Evolutionary conservation across 176 grass and related monocot species (phyloP).

Genomic region (Eremochloa ophiuroides): DNA sequence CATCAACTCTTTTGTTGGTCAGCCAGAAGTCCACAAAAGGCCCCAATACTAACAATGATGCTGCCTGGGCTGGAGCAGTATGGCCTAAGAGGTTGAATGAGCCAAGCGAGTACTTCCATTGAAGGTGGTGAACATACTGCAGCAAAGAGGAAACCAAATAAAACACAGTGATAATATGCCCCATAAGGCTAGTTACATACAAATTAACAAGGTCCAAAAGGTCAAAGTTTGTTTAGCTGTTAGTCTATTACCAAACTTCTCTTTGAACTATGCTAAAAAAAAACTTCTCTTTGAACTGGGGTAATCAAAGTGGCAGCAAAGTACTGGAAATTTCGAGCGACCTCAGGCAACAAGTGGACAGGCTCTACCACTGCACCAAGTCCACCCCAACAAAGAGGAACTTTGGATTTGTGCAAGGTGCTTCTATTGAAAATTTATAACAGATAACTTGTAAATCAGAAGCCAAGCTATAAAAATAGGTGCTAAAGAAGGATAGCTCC

Average conservation of each 20-base stretch:
- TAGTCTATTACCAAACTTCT: not conserved
- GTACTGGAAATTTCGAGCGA: too few species aligned
- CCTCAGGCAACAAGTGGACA: not conserved
- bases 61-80: slow-evolving; percentile 59
- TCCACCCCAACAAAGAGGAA: not conserved
- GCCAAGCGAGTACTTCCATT: slow-evolving; percentile 50
- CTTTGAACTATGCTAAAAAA: too few species aligned
- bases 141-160: slow-evolving; percentile 6
- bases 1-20: slow-evolving; percentile 46
- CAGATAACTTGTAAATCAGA: not conserved
- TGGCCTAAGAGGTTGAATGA: slow-evolving; percentile 58
- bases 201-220: not conserved
- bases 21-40: slow-evolving; percentile 60
- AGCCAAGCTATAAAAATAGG: not conserved
- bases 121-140: slow-evolving; percentile 64
- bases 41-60: slow-evolving; percentile 49
- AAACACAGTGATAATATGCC: not conserved
- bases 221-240: not conserved
- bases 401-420: not conserved
- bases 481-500: not conserved
- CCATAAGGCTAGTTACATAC: not conserved
- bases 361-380: not conserved
- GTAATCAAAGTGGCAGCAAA: not conserved
- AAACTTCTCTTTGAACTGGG: too few species aligned
- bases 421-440: not conserved